Conservation (phyloP, 345 rosid species). For the Excoecaria agallocha region DNA sequence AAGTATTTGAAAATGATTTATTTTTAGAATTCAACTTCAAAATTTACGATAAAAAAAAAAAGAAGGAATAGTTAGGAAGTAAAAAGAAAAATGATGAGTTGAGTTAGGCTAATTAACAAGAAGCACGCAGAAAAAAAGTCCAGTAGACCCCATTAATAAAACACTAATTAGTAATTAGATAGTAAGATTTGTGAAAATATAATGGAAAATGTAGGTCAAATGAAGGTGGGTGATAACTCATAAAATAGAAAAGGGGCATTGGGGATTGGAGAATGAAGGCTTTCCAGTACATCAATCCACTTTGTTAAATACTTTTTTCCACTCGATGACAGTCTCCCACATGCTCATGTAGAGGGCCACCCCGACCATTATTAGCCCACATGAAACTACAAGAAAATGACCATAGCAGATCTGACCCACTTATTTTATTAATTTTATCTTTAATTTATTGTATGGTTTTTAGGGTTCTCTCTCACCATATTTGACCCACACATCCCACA, state of each 20-base stretch:
- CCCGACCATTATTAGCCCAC: constrained; percentile 69
- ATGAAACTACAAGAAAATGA: constrained; percentile 40
- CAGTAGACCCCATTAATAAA: too few species aligned
- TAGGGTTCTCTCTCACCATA: neutral
- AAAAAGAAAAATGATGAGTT: too few species aligned
- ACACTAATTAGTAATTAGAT: too few species aligned
- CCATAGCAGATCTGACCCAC: constrained; percentile 45
- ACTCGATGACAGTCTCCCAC: constrained; percentile 68
- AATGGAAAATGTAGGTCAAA: too few species aligned
- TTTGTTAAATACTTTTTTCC: constrained; percentile 9
- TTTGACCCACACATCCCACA: constrained; percentile 19
- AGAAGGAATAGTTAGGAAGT: too few species aligned
- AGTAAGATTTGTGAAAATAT: too few species aligned
- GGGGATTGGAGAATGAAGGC: constrained; percentile 11
- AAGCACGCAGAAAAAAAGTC: too few species aligned
- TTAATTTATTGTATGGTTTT: neutral
- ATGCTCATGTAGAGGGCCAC: constrained; percentile 53
- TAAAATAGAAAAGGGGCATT: neutral
- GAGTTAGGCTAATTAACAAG: too few species aligned
- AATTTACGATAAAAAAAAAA: too few species aligned
- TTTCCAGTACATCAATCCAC: constrained; percentile 37
- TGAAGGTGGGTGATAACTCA: neutral
- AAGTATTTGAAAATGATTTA: too few species aligned
- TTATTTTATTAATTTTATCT: neutral
- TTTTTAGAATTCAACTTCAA: too few species aligned